Evolutionary conservation across 768 basidiomycete species (phyloP), one percentile per base, ranked within the genome.

Genomic region (Kwoniella sp.): DNA sequence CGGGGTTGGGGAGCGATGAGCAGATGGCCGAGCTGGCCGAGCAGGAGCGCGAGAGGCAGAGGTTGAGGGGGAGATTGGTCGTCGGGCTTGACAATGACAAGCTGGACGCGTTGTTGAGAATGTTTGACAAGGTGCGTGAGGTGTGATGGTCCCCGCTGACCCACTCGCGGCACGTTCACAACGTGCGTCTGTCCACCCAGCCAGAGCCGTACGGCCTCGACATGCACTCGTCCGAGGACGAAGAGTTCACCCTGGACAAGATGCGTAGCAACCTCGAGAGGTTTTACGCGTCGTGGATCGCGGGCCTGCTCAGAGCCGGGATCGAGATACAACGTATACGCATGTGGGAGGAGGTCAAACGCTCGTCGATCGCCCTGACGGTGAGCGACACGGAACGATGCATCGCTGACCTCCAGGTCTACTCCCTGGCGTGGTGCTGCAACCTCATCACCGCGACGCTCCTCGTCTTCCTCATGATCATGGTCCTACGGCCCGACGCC

Each of bases 181-280:
- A 76, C 49, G 76, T 77, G 39, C 73, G 75, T 31, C 70, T 71
- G 10, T 60, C 71, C 23, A 62, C 70, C 9, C 57, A 53, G 1
- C 26, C 50, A n/a, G 34, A 44, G 19, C 27, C 20, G n/a, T 50
- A 65, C 20, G 61, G 68, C 9, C 74, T 79, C 17, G 78, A 79
- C 50, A 70, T 79, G 6, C 75, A 77, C 48, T 65, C 74, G 8
- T 59, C 75, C 2, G 67, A 65, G 8, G 62, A 76, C 20, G 78
- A 77, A 55, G 77, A 77, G 52, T 78, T 78, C 60, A 71, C 75
- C 0, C 74, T 78, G 0, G 78, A 78, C 57, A 79, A 77, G 60
- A 66, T 79, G 7, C 63, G 78, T 17, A 74, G 74, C 19, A 75
- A 70, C 38, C 53, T 79, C 5, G 78, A 79, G 60, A 56, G 78